Conservation (phyloP, 257 asterid species). For the Gentiana macrophylla region DNA sequence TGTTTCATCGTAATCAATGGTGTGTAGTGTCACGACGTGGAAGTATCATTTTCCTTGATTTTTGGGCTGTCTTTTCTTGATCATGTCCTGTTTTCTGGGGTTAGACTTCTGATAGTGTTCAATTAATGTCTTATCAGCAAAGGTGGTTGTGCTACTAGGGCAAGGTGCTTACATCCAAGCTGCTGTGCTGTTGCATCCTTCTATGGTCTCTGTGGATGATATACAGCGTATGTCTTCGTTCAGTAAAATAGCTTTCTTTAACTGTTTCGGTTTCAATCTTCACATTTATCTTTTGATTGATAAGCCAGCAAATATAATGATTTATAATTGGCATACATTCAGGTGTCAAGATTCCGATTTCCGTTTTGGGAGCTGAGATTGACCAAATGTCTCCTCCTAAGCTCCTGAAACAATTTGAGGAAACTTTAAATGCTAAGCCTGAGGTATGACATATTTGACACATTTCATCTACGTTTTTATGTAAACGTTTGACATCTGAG, state of each 20-base stretch:
- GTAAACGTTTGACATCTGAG: too few species aligned
- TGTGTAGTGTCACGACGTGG: too few species aligned
- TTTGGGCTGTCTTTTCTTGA: too few species aligned
- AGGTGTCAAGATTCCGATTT: constrained; percentile 53
- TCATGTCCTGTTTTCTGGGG: too few species aligned
- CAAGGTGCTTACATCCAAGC: constrained; percentile 39
- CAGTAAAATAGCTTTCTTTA: background rate
- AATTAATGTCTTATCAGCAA: constrained; percentile 27
- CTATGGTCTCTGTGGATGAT: constrained; percentile 43
- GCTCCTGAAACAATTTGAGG: constrained; percentile 37
- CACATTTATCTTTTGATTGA: too few species aligned
- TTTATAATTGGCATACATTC: constrained; percentile 5
- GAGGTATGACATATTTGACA: constrained; percentile 24
- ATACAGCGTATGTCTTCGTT: constrained; percentile 28
- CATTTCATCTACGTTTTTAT: too few species aligned
- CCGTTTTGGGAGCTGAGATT: constrained; percentile 55
- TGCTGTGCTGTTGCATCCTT: constrained; percentile 57
- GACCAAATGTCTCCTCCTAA: constrained; percentile 36
- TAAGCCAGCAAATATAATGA: background rate
- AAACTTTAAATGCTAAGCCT: constrained; percentile 30
- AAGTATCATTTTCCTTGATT: too few species aligned
- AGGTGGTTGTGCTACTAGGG: constrained; percentile 55
- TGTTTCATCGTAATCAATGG: too few species aligned
- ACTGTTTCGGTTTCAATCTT: too few species aligned
- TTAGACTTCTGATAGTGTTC: too few species aligned